These are phyloP conservation scores for Eucalyptus caleyi DNA, from an alignment of 345 rosid genomes.

Conservation along the genomic window DNA sequence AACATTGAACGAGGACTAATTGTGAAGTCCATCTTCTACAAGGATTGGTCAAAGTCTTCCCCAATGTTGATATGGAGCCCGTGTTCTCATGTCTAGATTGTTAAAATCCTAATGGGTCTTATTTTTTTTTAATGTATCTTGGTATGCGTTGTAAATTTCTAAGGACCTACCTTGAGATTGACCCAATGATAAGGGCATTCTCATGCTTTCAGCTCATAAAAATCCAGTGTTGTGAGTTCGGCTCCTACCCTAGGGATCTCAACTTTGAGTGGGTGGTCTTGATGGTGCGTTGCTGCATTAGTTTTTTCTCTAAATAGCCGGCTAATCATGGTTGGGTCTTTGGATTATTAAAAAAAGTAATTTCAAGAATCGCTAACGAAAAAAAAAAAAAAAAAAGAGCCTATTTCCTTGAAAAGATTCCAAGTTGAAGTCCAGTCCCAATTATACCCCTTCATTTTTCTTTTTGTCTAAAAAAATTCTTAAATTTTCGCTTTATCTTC, in stretches of 20 bases:
- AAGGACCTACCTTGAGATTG: neutral
- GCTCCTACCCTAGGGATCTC: no score
- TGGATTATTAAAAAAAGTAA: no score
- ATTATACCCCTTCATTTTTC: no score
- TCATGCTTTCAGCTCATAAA: accelerated
- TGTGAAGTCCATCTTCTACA: neutral
- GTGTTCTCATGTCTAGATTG: neutral
- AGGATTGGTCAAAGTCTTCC: neutral
- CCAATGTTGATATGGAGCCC: neutral
- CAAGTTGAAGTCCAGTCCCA: no score
- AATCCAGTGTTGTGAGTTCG: no score
- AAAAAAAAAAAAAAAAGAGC: accelerated
- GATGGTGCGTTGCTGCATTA: no score
- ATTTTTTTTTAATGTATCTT: neutral
- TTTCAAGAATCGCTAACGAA: accelerated
- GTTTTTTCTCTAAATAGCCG: no score
- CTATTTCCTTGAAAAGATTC: no score
- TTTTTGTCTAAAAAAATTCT: no score
- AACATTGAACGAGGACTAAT: neutral
- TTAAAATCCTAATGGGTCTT: neutral
- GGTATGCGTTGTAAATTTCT: accelerated
- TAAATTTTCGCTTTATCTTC: no score
- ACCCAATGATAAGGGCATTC: neutral
- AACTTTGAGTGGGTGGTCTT: no score
- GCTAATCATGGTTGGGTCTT: no score